Conservation (phyloP, 306 rosid genomes). For the Castanea sativa region DNA sequence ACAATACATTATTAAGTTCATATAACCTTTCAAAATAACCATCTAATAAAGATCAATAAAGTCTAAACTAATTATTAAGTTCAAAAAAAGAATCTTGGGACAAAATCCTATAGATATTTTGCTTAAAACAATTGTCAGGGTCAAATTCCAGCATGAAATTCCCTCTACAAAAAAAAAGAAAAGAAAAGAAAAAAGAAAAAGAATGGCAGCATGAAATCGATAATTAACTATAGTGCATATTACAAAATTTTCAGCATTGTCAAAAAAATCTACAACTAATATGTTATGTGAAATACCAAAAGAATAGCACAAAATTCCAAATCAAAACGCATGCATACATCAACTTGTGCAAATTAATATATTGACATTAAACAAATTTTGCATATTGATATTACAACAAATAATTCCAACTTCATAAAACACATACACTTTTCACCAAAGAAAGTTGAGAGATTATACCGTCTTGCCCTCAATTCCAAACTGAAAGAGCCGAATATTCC, state of each 20-base stretch:
- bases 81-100: background rate
- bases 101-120: background rate
- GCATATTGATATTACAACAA: background rate
- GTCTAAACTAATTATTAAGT: background rate
- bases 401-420: background rate
- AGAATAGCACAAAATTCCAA: background rate
- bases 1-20: background rate
- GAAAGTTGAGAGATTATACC: slow-evolving; percentile 41
- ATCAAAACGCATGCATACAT: background rate
- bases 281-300: background rate
- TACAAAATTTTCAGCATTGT: too few species aligned
- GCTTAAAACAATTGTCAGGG: background rate
- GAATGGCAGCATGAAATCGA: too few species aligned
- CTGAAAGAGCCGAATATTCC: slow-evolving; percentile 69
- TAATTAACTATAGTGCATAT: too few species aligned
- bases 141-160: background rate
- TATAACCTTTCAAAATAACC: background rate
- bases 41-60: background rate
- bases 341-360: background rate
- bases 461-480: slow-evolving; percentile 92
- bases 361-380: background rate
- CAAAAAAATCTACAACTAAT: background rate
- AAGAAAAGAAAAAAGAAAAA: too few species aligned
- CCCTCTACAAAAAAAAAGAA: too few species aligned
- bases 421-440: background rate